Evolutionary conservation across 192 early-diverging fungal species (phyloP).

Genomic region (Coemansia sp.): DNA sequence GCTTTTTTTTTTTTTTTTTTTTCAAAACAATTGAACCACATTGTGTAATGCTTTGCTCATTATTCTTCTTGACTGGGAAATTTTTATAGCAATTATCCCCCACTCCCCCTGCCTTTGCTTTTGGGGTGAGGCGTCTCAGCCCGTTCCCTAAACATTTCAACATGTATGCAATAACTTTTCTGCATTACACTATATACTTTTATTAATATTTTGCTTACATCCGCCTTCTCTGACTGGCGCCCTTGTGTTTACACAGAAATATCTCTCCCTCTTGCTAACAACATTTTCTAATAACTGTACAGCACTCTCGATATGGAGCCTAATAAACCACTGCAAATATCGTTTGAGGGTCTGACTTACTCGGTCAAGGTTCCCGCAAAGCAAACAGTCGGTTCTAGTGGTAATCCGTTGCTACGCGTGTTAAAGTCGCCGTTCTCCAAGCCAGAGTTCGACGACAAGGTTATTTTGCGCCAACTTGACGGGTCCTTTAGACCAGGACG

Average conservation of each 20-base stretch:
- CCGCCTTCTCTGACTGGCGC: background rate
- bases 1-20: background rate
- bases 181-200: background rate
- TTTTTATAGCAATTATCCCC: background rate
- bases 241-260: background rate
- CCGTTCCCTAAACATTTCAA: background rate
- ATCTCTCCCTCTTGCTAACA: background rate
- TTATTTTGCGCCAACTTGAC: constrained; percentile 32
- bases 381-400: background rate
- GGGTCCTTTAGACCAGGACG: constrained; percentile 59
- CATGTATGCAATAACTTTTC: background rate
- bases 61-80: background rate
- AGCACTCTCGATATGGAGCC: constrained; percentile 15
- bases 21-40: background rate
- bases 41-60: background rate
- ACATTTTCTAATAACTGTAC: background rate
- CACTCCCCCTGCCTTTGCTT: background rate
- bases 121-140: background rate
- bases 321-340: constrained; percentile 38
- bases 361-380: constrained; percentile 38
- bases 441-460: constrained; percentile 32
- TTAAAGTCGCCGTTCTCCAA: constrained; percentile 9
- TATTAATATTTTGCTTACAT: background rate
- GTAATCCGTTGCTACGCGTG: background rate
- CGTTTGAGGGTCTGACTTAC: constrained; percentile 44